Base-by-base conservation (phyloP, 1,284 basidiomycete species). In the Meripilus lineatus region DNA sequence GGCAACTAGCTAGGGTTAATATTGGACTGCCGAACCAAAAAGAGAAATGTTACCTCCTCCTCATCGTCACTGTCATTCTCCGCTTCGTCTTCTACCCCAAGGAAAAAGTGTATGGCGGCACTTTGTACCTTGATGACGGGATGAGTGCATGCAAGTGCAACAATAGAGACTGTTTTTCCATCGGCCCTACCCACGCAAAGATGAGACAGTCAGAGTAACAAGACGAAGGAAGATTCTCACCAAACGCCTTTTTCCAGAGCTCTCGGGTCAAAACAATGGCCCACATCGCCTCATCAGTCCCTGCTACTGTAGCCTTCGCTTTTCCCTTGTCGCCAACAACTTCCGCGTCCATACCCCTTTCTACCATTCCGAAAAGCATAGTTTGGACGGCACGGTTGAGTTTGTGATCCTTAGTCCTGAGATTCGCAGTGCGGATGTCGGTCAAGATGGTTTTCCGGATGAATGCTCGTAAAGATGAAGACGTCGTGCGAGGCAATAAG, bases 391-490 rank as follows among this genome's bases (percentile, higher is more conserved):
- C 89, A 32, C 92, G 82, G 62, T 99, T 99, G 23, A 99, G 81
- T 58, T 94, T 93, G 69, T 97, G 93, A 58, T 98, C 96, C 64
- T 92, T 93, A 32, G 86, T 75, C 47, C 84, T 85, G 32, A 81
- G 69, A 61, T 99, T 99, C 32, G 95, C 93, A 3, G 86, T 89
- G 57, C 87, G 86, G 54, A 99, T 89, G 56, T 99, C 95, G 14
- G 89, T 85, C n/a, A 98, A 74, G 59, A 99, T 99, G 1, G 93
- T 96, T 56, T 85, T 86, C n/a, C 93, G 85, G 52, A 99, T 93
- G 51, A 87, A 86, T 0, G 82, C 70, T 21, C 95, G 84, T 15
- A 98, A 78, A 15, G 83, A 66, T 0, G 91, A 79, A 0, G 93
- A 96, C 4, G 89, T 86, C 0, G 93, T 93, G 33, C 89, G 84